phyloP scores from a whole-genome alignment of 1,284 basidiomycete species.

The Abortiporus biennis region DNA sequence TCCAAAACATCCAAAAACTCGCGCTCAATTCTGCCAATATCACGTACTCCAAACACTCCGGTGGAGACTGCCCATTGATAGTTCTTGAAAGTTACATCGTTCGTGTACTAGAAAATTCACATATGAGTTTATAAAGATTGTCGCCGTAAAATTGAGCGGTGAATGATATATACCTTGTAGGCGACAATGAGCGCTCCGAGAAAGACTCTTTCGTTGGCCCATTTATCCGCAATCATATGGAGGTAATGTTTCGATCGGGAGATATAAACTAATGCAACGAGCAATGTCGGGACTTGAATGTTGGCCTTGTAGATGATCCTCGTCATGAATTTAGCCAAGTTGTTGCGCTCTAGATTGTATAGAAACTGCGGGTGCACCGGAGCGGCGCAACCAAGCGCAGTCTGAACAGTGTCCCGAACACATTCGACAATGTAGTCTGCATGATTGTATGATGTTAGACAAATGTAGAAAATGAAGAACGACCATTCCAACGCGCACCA shows the following conservation, averaged over 20 bases:
- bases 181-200: slow-evolving; percentile 67
- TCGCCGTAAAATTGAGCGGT: too few relatives aligned
- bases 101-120: slow-evolving; percentile 70
- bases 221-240: slow-evolving; percentile 69
- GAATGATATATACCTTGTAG: slow-evolving; percentile 50
- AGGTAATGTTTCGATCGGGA: slow-evolving; percentile 66
- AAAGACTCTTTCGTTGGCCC: slow-evolving; percentile 72
- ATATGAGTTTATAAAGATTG: too few relatives aligned
- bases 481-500: slow-evolving; percentile 53
- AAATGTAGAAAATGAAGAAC: not conserved
- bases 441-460: not conserved
- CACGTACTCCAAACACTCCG: slow-evolving; percentile 71
- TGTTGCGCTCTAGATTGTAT: slow-evolving; percentile 41
- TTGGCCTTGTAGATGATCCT: slow-evolving; percentile 64
- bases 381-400: too few relatives aligned
- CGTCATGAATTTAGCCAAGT: slow-evolving; percentile 55
- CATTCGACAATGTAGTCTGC: slow-evolving; percentile 63
- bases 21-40: slow-evolving; percentile 71
- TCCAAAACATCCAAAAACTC: slow-evolving; percentile 74
- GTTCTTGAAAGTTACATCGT: slow-evolving; percentile 73
- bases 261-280: slow-evolving; percentile 65
- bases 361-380: slow-evolving; percentile 38
- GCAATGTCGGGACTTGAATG: slow-evolving; percentile 54
- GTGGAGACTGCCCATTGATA: slow-evolving; percentile 75
- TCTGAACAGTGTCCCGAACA: too few relatives aligned